These are phyloP conservation scores for Dactylellina parvicollis DNA, from an alignment of 2,329 filamentous ascomycete species.

Conservation along the genomic window DNA sequence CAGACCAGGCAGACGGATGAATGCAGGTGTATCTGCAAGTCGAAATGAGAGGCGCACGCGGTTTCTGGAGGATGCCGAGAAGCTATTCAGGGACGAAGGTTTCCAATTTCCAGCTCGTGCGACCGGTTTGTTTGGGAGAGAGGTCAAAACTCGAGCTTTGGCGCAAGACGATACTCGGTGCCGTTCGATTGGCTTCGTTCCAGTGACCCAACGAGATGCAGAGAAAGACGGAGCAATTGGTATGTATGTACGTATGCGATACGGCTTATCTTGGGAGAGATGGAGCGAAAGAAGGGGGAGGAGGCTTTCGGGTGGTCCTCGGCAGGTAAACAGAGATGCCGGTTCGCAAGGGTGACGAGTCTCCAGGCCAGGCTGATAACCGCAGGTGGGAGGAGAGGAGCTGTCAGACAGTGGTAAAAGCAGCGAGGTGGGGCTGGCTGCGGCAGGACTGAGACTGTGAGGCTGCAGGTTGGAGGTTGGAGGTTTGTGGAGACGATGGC, in stretches of 20 bases:
- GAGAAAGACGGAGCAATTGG: neutral
- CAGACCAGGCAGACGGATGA: conserved; percentile 27
- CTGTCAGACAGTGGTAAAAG: too few relatives aligned
- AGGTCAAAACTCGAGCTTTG: neutral
- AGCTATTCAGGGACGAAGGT: neutral
- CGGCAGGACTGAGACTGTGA: neutral
- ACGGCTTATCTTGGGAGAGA: neutral
- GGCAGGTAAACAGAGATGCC: too few relatives aligned
- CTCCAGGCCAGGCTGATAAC: too few relatives aligned
- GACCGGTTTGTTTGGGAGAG: neutral
- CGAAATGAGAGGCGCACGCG: conserved; percentile 16
- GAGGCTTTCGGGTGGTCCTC: too few relatives aligned
- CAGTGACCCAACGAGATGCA: conserved; percentile 3
- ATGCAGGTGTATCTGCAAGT: conserved; percentile 25
- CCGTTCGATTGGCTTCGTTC: conserved; percentile 16
- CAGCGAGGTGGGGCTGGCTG: neutral
- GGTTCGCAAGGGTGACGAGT: too few relatives aligned
- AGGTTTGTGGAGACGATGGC: neutral
- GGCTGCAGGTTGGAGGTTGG: neutral
- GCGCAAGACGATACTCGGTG: neutral
- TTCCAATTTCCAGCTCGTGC: conserved; percentile 17
- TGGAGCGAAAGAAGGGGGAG: neutral
- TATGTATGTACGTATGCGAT: too few relatives aligned
- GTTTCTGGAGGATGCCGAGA: neutral
- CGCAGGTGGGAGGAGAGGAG: too few relatives aligned